A percentile compares a stretch with the other conserved stretches of the same genome.
Evolutionary conservation across 139 green algal genomes (phyloP).

Genomic region (Parachlorella kessleri): DNA sequence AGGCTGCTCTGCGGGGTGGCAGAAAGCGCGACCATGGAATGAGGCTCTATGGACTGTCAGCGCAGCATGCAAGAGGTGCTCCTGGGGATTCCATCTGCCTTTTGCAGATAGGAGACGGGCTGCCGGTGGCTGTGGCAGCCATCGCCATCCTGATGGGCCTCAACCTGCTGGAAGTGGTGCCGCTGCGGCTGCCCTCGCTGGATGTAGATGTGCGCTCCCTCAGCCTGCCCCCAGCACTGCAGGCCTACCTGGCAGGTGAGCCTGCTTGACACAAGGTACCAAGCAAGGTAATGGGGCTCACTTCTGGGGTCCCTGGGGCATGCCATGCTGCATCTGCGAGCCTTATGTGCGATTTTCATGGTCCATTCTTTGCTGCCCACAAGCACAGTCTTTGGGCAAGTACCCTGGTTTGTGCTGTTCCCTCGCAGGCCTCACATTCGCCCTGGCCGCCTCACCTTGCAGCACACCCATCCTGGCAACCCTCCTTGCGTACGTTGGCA

Average conservation of each 20-base stretch:
- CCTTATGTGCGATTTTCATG: no score
- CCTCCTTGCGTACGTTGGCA: slow-evolving; percentile 89
- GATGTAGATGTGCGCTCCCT: slow-evolving; percentile 76
- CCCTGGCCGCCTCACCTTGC: slow-evolving; percentile 95
- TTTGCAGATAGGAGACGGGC: slow-evolving; percentile 18
- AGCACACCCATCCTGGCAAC: slow-evolving; percentile 95
- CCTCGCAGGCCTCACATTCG: slow-evolving; percentile 86
- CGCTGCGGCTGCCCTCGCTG: slow-evolving; percentile 75
- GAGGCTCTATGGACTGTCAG: no score
- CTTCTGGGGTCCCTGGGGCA: no score
- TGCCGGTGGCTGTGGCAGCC: slow-evolving; percentile 52
- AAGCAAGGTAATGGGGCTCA: no score
- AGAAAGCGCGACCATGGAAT: no score
- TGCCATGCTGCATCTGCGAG: no score
- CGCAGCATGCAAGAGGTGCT: no score
- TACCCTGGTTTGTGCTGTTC: neutral
- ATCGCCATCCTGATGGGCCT: slow-evolving; percentile 93
- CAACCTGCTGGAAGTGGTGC: slow-evolving; percentile 92
- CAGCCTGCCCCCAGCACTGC: slow-evolving; percentile 45
- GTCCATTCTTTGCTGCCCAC: no score
- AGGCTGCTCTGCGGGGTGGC: no score
- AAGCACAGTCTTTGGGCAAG: no score
- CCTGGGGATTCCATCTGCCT: neutral
- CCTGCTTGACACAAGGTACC: no score
- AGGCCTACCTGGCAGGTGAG: slow-evolving; percentile 82